phyloP scores from a whole-genome alignment of 371 early-diverging fungal genomes.

The Apophysomyces trapeziformis region DNA sequence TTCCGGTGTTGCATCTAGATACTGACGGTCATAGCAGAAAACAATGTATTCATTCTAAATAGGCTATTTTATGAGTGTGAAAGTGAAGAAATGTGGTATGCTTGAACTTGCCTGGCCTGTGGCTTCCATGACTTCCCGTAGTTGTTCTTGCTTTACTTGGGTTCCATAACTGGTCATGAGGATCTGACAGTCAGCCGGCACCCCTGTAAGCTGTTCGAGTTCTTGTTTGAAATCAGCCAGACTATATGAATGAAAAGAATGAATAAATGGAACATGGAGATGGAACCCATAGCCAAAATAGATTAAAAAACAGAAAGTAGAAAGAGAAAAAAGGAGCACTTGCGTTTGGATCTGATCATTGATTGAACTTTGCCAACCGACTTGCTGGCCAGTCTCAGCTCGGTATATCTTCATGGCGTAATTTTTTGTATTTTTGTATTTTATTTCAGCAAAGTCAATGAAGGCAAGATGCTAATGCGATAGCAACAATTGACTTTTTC shows the following conservation, averaged over 20 bases:
- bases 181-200: conserved; percentile 58
- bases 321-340: conserved; percentile 12
- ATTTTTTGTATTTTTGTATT: too few species aligned
- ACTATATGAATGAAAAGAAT: conserved; percentile 25
- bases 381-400: conserved; percentile 66
- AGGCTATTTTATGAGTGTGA: background rate
- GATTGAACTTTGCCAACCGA: conserved; percentile 31
- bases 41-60: conserved; percentile 51
- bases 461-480: background rate
- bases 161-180: conserved; percentile 65
- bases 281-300: too few species aligned
- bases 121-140: conserved; percentile 51
- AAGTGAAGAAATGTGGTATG: background rate
- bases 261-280: background rate
- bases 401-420: conserved; percentile 62
- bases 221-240: conserved; percentile 53
- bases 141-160: conserved; percentile 57
- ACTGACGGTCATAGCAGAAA: conserved; percentile 49
- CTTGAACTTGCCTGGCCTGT: conserved; percentile 49
- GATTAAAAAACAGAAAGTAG: background rate
- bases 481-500: too few species aligned
- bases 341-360: conserved; percentile 28
- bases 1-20: conserved; percentile 35
- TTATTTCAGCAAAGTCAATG: background rate
- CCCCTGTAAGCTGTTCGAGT: conserved; percentile 52